These are phyloP conservation scores for Scleroderma citrinum DNA, from an alignment of 768 basidiomycete genomes.

Conservation along the genomic window DNA sequence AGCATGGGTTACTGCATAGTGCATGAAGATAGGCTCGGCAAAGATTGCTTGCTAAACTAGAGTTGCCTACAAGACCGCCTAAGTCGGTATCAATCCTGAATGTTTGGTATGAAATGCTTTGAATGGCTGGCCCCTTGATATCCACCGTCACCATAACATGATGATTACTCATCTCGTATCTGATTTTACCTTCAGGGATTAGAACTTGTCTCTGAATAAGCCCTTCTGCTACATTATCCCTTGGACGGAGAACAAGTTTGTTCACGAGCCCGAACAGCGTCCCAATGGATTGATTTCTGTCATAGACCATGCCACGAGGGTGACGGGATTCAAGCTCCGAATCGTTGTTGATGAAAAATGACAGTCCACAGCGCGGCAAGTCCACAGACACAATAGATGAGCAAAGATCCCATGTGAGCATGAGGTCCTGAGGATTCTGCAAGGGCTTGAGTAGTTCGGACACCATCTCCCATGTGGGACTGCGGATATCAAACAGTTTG, in stretches of 20 bases:
- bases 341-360: neutral
- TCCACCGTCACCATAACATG: conserved; percentile 1
- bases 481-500: neutral
- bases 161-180: neutral
- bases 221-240: neutral
- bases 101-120: conserved; percentile 9
- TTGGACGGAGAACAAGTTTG: conserved; percentile 30
- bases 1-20: conserved; percentile 21
- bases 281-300: conserved; percentile 35
- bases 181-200: conserved; percentile 7
- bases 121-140: neutral
- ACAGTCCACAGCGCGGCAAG: conserved; percentile 34
- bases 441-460: neutral
- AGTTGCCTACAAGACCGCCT: conserved; percentile 14
- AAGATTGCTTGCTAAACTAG: neutral
- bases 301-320: conserved; percentile 37
- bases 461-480: conserved; percentile 5
- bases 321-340: conserved; percentile 33
- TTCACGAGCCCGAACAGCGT: conserved; percentile 35
- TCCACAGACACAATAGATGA: conserved; percentile 20
- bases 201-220: conserved; percentile 24
- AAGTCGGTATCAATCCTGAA: conserved; percentile 20
- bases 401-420: neutral
- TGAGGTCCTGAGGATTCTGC: neutral
- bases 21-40: conserved; percentile 35